A percentile compares a stretch with the other conserved stretches of the same genome.
Evolutionary conservation across 106 monocot species (phyloP).

Genomic region (Platanthera guangdongensis): DNA sequence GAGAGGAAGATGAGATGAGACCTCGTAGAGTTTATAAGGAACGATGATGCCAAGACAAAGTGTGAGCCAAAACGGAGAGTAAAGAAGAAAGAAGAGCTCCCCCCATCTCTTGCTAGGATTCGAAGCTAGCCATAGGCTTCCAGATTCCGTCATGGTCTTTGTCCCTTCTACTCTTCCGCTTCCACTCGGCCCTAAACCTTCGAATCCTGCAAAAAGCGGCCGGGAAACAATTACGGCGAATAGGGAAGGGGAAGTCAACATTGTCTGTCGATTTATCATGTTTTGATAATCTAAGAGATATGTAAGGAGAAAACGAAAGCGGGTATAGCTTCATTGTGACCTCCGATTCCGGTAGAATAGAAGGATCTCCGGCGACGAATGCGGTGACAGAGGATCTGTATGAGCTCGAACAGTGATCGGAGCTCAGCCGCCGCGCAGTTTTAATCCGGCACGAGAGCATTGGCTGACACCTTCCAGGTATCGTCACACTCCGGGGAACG

Average conservation of each 20-base stretch:
- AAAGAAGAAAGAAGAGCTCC: constrained; percentile 76
- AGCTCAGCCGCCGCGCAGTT: background rate
- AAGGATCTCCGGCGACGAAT: background rate
- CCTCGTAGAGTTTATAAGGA: constrained; percentile 99
- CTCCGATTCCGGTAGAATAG: background rate
- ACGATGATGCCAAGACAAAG: constrained; percentile 91
- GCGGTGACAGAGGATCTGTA: background rate
- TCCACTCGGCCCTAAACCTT: background rate
- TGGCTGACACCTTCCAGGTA: background rate
- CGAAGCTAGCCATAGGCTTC: constrained; percentile 54
- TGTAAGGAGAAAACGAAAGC: background rate
- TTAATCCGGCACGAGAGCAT: background rate
- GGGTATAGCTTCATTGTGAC: background rate
- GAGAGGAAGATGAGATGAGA: background rate
- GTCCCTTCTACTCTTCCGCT: background rate
- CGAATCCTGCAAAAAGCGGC: constrained; percentile 5
- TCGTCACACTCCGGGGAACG: background rate
- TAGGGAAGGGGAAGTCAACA: too few species aligned
- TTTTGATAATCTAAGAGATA: background rate
- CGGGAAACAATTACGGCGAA: background rate
- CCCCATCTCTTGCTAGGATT: constrained; percentile 92
- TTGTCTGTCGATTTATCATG: too few species aligned
- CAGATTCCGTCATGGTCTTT: background rate
- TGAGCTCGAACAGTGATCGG: background rate
- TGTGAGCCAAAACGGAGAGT: constrained; percentile 85